Conservation (phyloP, 768 basidiomycete species). For the Chalciporus pseudorubinellus region DNA sequence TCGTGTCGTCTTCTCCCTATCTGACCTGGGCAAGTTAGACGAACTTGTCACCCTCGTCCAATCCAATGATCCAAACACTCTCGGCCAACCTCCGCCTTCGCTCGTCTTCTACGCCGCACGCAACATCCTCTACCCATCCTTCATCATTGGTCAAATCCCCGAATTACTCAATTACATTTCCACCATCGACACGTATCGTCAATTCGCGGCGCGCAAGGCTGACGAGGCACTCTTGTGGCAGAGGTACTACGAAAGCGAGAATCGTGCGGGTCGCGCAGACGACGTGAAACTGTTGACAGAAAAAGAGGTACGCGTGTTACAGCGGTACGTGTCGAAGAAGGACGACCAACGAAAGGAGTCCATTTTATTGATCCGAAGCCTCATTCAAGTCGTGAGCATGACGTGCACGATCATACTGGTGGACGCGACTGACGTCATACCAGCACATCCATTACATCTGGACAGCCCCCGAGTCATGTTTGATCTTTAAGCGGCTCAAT, state of each 20-base stretch:
- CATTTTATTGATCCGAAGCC: conserved; percentile 18
- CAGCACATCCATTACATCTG: conserved; percentile 31
- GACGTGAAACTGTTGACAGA: conserved; percentile 19
- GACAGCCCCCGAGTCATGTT: conserved; percentile 27
- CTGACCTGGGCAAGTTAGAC: no score
- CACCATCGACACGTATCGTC: conserved; percentile 23
- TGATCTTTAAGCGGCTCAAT: conserved; percentile 19
- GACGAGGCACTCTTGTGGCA: conserved; percentile 28
- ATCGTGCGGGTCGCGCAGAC: background rate
- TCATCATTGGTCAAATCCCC: conserved; percentile 31
- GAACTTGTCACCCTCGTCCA: background rate
- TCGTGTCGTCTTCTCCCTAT: background rate
- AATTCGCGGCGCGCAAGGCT: conserved; percentile 12
- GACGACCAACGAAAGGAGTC: conserved; percentile 21
- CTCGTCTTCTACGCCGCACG: conserved; percentile 28
- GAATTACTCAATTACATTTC: conserved; percentile 28
- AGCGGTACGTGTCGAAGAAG: conserved; percentile 10
- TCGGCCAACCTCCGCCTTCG: conserved; percentile 8
- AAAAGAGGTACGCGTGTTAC: conserved; percentile 14
- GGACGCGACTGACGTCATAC: background rate
- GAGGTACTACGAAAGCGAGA: conserved; percentile 17
- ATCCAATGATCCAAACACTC: background rate
- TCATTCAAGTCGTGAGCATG: conserved; percentile 21
- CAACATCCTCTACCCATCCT: conserved; percentile 29
- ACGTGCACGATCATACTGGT: background rate